Evolutionary conservation across 371 early-diverging fungal species (phyloP).

Genomic region (Enterocytospora artemiae): DNA sequence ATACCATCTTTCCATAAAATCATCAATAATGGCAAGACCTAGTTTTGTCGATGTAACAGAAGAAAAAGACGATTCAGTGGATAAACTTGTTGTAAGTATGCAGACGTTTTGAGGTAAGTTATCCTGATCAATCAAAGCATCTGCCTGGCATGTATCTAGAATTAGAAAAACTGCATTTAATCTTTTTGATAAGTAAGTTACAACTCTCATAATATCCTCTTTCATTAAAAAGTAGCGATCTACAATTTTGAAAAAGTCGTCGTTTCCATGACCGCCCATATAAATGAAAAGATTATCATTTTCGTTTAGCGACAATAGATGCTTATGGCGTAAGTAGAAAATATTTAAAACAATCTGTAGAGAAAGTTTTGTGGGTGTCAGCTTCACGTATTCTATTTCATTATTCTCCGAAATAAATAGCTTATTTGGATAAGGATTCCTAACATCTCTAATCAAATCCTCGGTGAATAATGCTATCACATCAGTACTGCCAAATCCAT

Average conservation of each 20-base stretch:
- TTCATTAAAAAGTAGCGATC: constrained; percentile 42
- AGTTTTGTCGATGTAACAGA: constrained; percentile 1
- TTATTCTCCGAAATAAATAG: background rate
- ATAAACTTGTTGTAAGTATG: constrained; percentile 39
- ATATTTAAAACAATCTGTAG: constrained; percentile 38
- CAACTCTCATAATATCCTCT: constrained; percentile 50
- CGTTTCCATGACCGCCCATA: constrained; percentile 56
- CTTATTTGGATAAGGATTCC: background rate
- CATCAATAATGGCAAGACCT: constrained; percentile 19
- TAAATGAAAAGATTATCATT: constrained; percentile 53
- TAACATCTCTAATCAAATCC: background rate
- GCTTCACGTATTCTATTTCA: background rate
- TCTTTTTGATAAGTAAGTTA: constrained; percentile 29
- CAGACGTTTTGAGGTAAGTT: constrained; percentile 40
- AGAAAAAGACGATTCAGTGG: constrained; percentile 46
- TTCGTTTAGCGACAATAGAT: constrained; percentile 33
- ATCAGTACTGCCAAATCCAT: background rate
- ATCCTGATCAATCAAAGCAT: constrained; percentile 38
- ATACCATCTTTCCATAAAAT: constrained; percentile 13
- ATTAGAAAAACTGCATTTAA: constrained; percentile 49
- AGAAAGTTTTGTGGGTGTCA: background rate
- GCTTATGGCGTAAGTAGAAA: constrained; percentile 32
- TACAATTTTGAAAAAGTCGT: constrained; percentile 51
- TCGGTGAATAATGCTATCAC: background rate
- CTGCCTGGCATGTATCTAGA: constrained; percentile 57